Evolutionary conservation across 2,329 filamentous ascomycete genomes (phyloP).

Genomic region (Monilinia vaccinii-corymbosi): DNA sequence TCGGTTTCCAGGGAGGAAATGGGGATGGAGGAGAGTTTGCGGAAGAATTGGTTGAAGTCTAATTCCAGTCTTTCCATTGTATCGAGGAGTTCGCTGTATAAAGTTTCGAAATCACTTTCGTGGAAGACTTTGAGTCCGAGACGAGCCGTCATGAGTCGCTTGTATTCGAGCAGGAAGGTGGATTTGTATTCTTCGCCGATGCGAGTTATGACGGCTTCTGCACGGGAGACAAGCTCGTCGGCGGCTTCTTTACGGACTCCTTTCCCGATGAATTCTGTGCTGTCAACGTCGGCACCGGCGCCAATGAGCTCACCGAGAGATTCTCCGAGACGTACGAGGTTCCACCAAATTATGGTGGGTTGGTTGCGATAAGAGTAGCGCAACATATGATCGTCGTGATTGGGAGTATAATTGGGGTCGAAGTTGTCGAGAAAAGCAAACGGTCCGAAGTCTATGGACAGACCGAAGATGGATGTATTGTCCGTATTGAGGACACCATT

Average conservation of each 20-base stretch:
- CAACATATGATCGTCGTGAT: conserved; percentile 84
- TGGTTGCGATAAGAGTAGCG: conserved; percentile 92
- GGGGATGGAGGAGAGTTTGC: conserved; percentile 59
- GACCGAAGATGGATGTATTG: conserved; percentile 83
- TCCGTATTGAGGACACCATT: conserved; percentile 98
- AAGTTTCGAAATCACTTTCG: conserved; percentile 64
- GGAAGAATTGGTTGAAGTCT: conserved; percentile 93
- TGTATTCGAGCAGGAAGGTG: conserved; percentile 84
- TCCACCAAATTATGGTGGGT: conserved; percentile 98
- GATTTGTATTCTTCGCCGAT: conserved; percentile 81
- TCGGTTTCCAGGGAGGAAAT: conserved; percentile 55
- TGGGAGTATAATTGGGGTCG: conserved; percentile 88
- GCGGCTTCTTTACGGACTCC: conserved; percentile 64
- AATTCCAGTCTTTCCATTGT: conserved; percentile 72
- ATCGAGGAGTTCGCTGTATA: conserved; percentile 79
- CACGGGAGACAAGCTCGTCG: conserved; percentile 63
- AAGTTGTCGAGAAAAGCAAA: conserved; percentile 98
- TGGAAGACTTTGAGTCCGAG: conserved; percentile 65
- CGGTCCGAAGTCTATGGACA: conserved; percentile 90
- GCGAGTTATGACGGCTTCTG: conserved; percentile 73
- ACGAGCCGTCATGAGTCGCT: conserved; percentile 68
- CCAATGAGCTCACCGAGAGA: conserved; percentile 82
- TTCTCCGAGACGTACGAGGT: conserved; percentile 84
- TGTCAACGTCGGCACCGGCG: conserved; percentile 62
- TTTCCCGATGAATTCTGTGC: conserved; percentile 57